Conservation (phyloP, 2,329 filamentous ascomycete species). For the Colletotrichum sp. region DNA sequence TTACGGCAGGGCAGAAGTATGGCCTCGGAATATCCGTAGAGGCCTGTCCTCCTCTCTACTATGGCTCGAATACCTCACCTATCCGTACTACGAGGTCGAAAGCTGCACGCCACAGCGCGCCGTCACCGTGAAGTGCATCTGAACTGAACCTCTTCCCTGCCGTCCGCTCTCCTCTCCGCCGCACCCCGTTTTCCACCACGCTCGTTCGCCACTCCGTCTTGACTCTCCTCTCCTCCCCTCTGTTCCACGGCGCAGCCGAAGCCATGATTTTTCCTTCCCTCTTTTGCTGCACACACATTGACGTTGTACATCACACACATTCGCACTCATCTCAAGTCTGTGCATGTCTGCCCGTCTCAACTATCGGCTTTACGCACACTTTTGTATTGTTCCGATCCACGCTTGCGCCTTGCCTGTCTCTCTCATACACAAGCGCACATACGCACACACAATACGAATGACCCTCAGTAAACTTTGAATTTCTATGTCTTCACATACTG, state of each 20-base stretch:
- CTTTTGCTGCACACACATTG: background rate
- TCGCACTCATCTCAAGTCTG: background rate
- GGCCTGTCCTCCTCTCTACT: background rate
- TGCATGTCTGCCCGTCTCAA: conserved; percentile 9
- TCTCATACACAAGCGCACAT: background rate
- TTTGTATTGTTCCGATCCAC: background rate
- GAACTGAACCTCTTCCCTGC: background rate
- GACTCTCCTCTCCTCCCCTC: background rate
- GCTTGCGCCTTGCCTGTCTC: background rate
- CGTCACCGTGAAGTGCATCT: background rate
- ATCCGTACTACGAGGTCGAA: background rate
- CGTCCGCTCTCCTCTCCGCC: background rate
- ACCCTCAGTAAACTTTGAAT: background rate
- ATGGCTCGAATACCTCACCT: background rate
- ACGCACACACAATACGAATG: background rate
- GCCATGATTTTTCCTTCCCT: background rate
- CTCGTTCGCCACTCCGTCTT: background rate
- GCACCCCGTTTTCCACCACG: background rate
- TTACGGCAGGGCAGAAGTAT: background rate
- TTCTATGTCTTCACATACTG: background rate
- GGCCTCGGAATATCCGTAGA: background rate
- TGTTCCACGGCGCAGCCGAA: conserved; percentile 1
- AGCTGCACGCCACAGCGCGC: background rate
- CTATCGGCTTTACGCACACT: background rate
- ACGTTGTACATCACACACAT: background rate